Base-by-base conservation (phyloP, 768 basidiomycete species). In the Pisolithus microcarpus region DNA sequence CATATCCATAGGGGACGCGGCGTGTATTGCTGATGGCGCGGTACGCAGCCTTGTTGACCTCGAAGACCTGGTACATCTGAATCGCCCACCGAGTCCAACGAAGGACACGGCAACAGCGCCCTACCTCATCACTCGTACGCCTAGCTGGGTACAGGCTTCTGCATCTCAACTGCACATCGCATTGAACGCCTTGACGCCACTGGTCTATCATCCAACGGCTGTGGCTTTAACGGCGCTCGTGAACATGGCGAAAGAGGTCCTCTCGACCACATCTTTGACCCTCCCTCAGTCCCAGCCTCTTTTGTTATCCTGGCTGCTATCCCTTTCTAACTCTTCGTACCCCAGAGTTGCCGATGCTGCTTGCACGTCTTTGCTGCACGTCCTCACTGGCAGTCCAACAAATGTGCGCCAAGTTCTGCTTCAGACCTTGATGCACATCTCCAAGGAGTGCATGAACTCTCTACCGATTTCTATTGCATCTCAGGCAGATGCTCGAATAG, bases 161-260 rank as follows among this genome's bases (percentile, higher is more conserved):
- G 74, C 87, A 2, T 78, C 89, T 5, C 92, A 96, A 60, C 70
- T 98, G 10, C 80, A 87, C 43, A 84, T 91, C 21, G 90, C 92
- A 7, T 63, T 97, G 47, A 87, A 90, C 56, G 72, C 84, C 0
- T 70, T 97, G 18, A 78, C 85, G 1, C 76, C 85, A 0, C 73
- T 91, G 11, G 67, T 86, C 11, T 75, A 78, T 2, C 91, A 95
- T 61, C 81, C 85, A 11, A 87, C 79, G 1, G 74, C 85, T 2
- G 65, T 71, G 4, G 90, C 87, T 6, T 77, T 87, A 13, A 55
- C 67, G 19, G 80, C 80, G 0, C 69, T 95, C 8, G 69, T 71
- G 24, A 60, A 67, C 1, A 77, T 90, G 59, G 82, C 87, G 2
- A 65, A 70, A 4, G 56, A 66, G 15, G 64, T 91, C 34, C 70